Evolutionary conservation across 2,329 filamentous ascomycete species (phyloP).

Genomic region (Fonsecaea pugnacius): DNA sequence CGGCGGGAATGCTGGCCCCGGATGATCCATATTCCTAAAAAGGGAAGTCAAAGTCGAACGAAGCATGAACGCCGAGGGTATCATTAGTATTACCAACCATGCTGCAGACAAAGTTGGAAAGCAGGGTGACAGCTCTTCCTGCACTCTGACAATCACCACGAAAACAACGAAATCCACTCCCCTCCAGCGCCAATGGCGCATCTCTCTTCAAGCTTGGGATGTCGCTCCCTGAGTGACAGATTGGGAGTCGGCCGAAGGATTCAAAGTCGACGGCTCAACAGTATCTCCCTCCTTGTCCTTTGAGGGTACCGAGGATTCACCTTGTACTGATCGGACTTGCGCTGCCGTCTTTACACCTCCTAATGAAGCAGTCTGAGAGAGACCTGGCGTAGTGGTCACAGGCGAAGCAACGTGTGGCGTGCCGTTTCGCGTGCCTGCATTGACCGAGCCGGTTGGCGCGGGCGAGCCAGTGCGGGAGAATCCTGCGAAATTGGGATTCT

Average conservation of each 20-base stretch:
- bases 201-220: neutral
- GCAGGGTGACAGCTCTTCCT: neutral
- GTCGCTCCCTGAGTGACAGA: neutral
- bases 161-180: neutral
- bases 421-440: neutral
- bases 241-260: neutral
- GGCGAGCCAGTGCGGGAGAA: slow-evolving; percentile 31
- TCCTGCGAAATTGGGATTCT: slow-evolving; percentile 35
- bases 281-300: neutral
- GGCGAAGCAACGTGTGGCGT: slow-evolving; percentile 12
- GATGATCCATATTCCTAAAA: neutral
- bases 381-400: neutral
- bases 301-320: neutral
- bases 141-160: neutral
- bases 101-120: neutral
- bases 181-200: neutral
- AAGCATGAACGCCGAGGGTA: slow-evolving; percentile 7
- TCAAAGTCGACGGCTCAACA: neutral
- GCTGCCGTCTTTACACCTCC: neutral
- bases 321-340: neutral
- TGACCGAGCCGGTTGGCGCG: slow-evolving; percentile 9
- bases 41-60: neutral
- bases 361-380: neutral
- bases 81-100: slow-evolving; percentile 5
- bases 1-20: neutral